Evolutionary conservation across 352 stramenopile species (phyloP).

Genomic region (Halophytophthora batemanensis): DNA sequence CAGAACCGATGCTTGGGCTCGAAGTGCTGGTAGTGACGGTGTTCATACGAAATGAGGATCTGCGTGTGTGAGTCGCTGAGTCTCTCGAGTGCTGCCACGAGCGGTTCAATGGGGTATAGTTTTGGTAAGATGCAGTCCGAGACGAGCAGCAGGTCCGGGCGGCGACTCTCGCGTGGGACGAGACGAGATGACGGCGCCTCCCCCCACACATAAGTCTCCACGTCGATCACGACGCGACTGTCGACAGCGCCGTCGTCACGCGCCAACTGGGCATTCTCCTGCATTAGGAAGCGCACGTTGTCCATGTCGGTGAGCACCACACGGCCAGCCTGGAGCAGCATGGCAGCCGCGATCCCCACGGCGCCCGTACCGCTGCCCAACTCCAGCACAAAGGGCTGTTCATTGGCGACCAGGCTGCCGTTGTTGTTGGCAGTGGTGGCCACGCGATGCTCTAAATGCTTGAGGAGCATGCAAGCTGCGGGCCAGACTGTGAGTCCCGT

Average conservation of each 20-base stretch:
- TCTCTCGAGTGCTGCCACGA: constrained; percentile 86
- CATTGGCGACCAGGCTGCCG: constrained; percentile 9
- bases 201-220: constrained; percentile 91
- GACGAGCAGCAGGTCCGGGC: constrained; percentile 86
- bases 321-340: constrained; percentile 68
- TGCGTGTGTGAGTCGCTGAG: constrained; percentile 50
- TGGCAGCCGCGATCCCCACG: constrained; percentile 84
- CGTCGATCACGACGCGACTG: constrained; percentile 44
- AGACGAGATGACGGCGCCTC: constrained; percentile 30
- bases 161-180: constrained; percentile 17
- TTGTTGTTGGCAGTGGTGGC: constrained; percentile 22
- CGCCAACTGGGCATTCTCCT: constrained; percentile 76
- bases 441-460: constrained; percentile 70
- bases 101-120: constrained; percentile 94
- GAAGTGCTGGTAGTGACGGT: constrained; percentile 79
- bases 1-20: constrained; percentile 80
- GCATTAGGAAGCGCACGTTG: constrained; percentile 87
- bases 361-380: constrained; percentile 91
- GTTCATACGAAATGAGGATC: constrained; percentile 87
- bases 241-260: constrained; percentile 23
- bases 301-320: constrained; percentile 91
- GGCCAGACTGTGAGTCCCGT: constrained; percentile 83
- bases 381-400: constrained; percentile 74
- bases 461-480: constrained; percentile 75
- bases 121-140: constrained; percentile 96